Percentiles rank a stretch among this genome's conserved stretches.
Evolutionary conservation across 1,139 yeast genomes (phyloP).

Genomic region (Candida sanyaensis): DNA sequence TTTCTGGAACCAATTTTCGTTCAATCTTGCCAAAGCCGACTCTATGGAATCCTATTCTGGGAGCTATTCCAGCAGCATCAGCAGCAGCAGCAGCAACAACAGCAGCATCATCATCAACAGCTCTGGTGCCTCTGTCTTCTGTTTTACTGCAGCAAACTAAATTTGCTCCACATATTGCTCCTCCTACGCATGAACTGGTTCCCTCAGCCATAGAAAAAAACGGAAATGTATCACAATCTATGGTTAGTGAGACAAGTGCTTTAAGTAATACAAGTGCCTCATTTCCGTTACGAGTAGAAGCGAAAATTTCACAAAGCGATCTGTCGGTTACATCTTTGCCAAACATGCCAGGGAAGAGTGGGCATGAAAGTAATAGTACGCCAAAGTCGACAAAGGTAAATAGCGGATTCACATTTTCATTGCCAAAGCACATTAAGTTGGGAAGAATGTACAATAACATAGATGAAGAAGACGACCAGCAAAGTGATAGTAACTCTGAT

Average conservation of each 20-base stretch:
- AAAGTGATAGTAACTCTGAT: not conserved
- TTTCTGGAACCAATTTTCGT: not conserved
- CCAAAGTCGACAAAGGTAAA: not conserved
- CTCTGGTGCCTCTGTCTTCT: no score
- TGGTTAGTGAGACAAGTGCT: not conserved
- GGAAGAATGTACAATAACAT: not conserved
- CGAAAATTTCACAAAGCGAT: no score
- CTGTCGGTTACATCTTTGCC: not conserved
- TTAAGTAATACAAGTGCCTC: not conserved
- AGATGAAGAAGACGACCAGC: not conserved
- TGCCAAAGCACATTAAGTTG: not conserved
- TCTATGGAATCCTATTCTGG: no score
- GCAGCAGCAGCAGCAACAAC: no score
- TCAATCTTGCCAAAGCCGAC: not conserved
- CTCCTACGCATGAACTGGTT: no score
- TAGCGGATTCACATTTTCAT: not conserved
- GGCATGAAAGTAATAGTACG: not conserved
- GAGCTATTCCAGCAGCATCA: no score
- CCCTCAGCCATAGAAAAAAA: no score
- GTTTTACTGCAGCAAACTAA: no score
- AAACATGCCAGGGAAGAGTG: not conserved
- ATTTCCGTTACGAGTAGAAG: not conserved
- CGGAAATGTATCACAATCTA: no score
- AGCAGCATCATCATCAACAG: no score
- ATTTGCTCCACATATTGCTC: no score